Conservation (phyloP, 2,329 filamentous ascomycete species). For the Pestalotiopsis sp. region DNA sequence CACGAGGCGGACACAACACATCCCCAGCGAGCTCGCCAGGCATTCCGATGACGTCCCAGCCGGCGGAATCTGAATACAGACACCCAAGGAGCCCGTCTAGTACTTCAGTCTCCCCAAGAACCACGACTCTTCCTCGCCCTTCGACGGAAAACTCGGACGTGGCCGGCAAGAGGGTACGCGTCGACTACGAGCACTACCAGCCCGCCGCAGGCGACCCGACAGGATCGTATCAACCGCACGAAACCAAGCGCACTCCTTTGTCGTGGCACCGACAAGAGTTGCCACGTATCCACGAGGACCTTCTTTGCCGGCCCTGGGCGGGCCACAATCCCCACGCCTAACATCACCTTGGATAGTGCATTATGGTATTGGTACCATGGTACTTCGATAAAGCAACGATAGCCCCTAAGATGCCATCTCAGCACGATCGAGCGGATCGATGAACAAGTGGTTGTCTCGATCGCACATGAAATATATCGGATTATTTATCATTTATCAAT, state of each 20-base stretch:
- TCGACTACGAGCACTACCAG: constrained; percentile 50
- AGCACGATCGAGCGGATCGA: no score
- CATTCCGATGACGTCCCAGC: constrained; percentile 41
- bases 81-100: constrained; percentile 47
- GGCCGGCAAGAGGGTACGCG: constrained; percentile 52
- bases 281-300: constrained; percentile 52
- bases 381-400: constrained; percentile 47
- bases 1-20: constrained; percentile 60
- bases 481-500: not conserved
- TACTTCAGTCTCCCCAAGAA: constrained; percentile 52
- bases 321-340: constrained; percentile 47
- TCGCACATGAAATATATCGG: not conserved
- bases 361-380: constrained; percentile 35
- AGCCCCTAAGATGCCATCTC: no score
- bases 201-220: constrained; percentile 35
- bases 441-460: no score
- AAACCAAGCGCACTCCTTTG: constrained; percentile 38
- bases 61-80: constrained; percentile 39
- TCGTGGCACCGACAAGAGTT: constrained; percentile 46
- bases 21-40: constrained; percentile 56
- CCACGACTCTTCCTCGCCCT: constrained; percentile 31
- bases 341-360: constrained; percentile 30
- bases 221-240: constrained; percentile 28
- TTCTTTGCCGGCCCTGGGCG: constrained; percentile 52
- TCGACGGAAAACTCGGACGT: constrained; percentile 33